These are phyloP conservation scores for Candida jianshihensis DNA, from an alignment of 805 yeast genomes.

Conservation along the genomic window DNA sequence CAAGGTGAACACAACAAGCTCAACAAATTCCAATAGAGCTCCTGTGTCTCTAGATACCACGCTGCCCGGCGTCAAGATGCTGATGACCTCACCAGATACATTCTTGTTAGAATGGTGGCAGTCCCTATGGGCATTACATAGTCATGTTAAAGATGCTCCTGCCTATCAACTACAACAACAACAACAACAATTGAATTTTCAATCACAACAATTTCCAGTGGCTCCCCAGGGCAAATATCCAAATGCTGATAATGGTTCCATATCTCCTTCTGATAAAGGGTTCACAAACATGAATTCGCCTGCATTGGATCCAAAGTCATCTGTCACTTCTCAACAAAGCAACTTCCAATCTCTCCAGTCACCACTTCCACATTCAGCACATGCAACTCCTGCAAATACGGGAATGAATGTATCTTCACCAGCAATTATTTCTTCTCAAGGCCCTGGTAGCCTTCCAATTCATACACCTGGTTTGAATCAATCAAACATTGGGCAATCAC, in stretches of 20 bases:
- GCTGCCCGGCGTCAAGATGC: constrained; percentile 30
- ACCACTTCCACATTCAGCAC: constrained; percentile 15
- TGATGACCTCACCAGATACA: constrained; percentile 37
- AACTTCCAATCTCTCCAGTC: constrained; percentile 14
- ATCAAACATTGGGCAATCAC: too few relatives aligned
- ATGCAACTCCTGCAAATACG: constrained; percentile 11
- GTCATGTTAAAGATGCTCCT: constrained; percentile 32
- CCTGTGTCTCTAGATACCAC: not conserved
- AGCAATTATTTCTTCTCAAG: constrained; percentile 2
- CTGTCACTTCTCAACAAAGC: constrained; percentile 1
- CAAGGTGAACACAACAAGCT: constrained; percentile 3
- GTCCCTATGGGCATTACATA: constrained; percentile 41
- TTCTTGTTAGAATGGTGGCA: constrained; percentile 55
- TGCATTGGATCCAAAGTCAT: constrained; percentile 5
- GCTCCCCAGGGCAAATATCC: not conserved
- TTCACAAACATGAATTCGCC: constrained; percentile 17
- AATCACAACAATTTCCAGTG: not conserved
- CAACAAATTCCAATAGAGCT: not conserved
- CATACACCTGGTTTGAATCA: not conserved
- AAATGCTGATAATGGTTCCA: not conserved
- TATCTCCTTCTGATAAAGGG: constrained; percentile 7
- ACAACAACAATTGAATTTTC: not conserved
- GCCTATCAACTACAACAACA: constrained; percentile 17
- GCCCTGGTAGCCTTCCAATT: constrained; percentile 1
- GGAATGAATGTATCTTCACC: constrained; percentile 14